A percentile compares a stretch with the other conserved stretches of the same genome.
phyloP scores from a whole-genome alignment of 2,329 filamentous ascomycete species.

The Zasmidium angulare region DNA sequence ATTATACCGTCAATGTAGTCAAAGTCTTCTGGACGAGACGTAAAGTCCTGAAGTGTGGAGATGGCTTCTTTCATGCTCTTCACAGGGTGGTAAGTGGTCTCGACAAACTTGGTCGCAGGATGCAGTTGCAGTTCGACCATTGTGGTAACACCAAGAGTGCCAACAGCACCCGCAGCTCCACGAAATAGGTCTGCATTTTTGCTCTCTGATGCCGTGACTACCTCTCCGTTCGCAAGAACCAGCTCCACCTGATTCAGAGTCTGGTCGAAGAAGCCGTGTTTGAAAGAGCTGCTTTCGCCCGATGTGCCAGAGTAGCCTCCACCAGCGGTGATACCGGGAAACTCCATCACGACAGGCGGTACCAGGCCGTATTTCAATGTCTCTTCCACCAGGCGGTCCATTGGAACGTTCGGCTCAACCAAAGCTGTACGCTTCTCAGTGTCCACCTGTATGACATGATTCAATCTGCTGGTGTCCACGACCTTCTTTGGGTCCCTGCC shows the following conservation, averaged over 20 bases:
- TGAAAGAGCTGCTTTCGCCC: slow-evolving; percentile 69
- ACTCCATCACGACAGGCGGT: slow-evolving; percentile 69
- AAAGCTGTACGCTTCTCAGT: slow-evolving; percentile 54
- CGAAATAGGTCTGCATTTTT: slow-evolving; percentile 62
- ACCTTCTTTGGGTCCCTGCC: slow-evolving; percentile 40
- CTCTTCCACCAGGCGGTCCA: slow-evolving; percentile 62
- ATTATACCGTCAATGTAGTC: slow-evolving; percentile 55
- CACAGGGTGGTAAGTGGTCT: slow-evolving; percentile 50
- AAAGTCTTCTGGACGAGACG: slow-evolving; percentile 40
- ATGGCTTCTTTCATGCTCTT: slow-evolving; percentile 44
- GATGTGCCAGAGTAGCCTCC: slow-evolving; percentile 68
- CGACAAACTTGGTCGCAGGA: slow-evolving; percentile 49
- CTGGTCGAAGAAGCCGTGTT: slow-evolving; percentile 64
- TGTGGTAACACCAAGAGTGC: slow-evolving; percentile 67
- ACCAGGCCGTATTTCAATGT: slow-evolving; percentile 58
- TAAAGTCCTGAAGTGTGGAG: slow-evolving; percentile 39
- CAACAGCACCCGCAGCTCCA: slow-evolving; percentile 65
- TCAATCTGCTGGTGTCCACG: slow-evolving; percentile 66
- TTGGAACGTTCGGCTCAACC: slow-evolving; percentile 70
- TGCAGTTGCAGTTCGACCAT: slow-evolving; percentile 51
- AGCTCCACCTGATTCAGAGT: slow-evolving; percentile 65
- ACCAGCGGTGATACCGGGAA: slow-evolving; percentile 69
- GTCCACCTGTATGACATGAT: slow-evolving; percentile 63
- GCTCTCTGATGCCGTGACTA: slow-evolving; percentile 55
- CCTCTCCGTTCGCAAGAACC: slow-evolving; percentile 60